Evolutionary conservation across 805 yeast species (phyloP), one percentile per base, ranked within the genome.

Genomic region (Pichia nakasei): DNA sequence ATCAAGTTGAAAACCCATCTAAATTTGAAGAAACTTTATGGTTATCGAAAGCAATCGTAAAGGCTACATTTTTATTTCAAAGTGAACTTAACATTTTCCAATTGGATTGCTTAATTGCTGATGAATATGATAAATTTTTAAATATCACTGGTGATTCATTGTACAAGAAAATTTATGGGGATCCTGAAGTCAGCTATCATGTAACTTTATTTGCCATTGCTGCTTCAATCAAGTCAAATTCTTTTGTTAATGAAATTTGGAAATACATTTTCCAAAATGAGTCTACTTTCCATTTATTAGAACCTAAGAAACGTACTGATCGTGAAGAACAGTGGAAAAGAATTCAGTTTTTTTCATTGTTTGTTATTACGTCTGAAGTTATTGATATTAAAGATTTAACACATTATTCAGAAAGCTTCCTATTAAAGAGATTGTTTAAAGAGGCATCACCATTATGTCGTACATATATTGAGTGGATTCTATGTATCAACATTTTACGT

Each of bases 361-460:
- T 83, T 11, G 48, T 82, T 15, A 46, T 76, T 2, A 49, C 77
- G 11, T 46, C 70, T 19, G 71, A 68, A 37, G 52, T 59, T 3
- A 48, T 71, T 3, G 55, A 66, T 5, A 38, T 55, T 3, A 45
- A 45, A 0, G 48, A 46, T 0, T 41, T 64, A 17, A 46, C 64
- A 2, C 36, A 52, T 1, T 50, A 56, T 34, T 55, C 75, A 9
- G 48, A 59, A 0, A 40, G 42, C 0, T 32, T 39, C 5, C 49
- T 72, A 12, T 41, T 69, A 5, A 57, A 60, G 0, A 56, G 65
- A 9, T 64, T 85, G 12, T 65, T 70, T 35, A 61, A 65, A 2
- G 97, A 91, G 49, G 76, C 85, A 13, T 82, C 93, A 49, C 96
- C 96, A 0, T 64, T 79, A 38, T 84, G 78, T 5, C 72, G 97